These are phyloP conservation scores for Pyrenophora graminea DNA, from an alignment of 2,329 filamentous ascomycete species.

Conservation along the genomic window DNA sequence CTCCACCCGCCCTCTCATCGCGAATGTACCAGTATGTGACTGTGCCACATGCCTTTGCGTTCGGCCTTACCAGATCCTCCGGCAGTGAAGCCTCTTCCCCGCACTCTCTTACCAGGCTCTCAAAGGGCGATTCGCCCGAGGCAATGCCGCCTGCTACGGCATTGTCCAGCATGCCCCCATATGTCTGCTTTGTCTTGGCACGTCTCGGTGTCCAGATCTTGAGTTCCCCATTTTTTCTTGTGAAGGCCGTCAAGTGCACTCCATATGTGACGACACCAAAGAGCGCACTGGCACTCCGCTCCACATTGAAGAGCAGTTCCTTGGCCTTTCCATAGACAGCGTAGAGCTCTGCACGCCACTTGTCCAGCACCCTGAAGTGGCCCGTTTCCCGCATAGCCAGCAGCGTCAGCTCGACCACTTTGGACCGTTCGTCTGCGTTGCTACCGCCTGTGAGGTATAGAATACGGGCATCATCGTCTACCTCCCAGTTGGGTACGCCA, in stretches of 20 bases:
- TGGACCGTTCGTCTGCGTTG: slow-evolving; percentile 67
- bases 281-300: slow-evolving; percentile 48
- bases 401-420: slow-evolving; percentile 61
- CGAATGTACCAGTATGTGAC: slow-evolving; percentile 87
- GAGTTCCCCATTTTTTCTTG: slow-evolving; percentile 54
- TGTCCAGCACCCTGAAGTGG: slow-evolving; percentile 70
- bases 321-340: slow-evolving; percentile 47
- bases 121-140: slow-evolving; percentile 77
- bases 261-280: slow-evolving; percentile 52
- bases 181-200: slow-evolving; percentile 79
- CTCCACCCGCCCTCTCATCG: slow-evolving; percentile 74
- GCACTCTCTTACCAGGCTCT: slow-evolving; percentile 82
- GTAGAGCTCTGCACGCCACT: slow-evolving; percentile 51
- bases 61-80: slow-evolving; percentile 66
- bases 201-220: slow-evolving; percentile 85
- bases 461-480: slow-evolving; percentile 64
- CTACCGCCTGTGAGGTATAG: slow-evolving; percentile 65
- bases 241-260: slow-evolving; percentile 49
- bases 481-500: slow-evolving; percentile 62
- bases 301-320: slow-evolving; percentile 49
- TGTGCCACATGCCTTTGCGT: slow-evolving; percentile 65
- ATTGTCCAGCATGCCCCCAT: slow-evolving; percentile 91
- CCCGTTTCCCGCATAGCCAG: slow-evolving; percentile 69
- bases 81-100: slow-evolving; percentile 86
- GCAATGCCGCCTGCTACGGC: slow-evolving; percentile 86